Evolutionary conservation across 345 rosid species (phyloP).

Genomic region (Kernera saxatilis): DNA sequence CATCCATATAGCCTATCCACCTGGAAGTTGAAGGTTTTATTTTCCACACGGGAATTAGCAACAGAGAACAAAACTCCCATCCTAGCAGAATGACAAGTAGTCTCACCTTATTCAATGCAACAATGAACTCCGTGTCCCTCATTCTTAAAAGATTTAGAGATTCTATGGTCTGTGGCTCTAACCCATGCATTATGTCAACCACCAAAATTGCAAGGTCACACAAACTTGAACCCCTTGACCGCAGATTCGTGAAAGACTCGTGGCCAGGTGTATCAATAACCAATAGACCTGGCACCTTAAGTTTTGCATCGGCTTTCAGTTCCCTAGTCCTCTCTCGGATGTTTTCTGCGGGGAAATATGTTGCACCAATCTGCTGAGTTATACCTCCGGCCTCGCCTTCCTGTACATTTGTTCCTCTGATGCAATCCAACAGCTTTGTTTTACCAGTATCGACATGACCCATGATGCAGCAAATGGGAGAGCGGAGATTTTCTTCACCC

Average conservation of each 20-base stretch:
- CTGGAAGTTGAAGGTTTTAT: slow-evolving; percentile 36
- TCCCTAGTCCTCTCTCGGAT: slow-evolving; percentile 93
- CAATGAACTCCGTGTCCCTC: slow-evolving; percentile 85
- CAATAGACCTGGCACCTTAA: slow-evolving; percentile 91
- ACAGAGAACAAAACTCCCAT: background rate
- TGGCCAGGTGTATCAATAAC: slow-evolving; percentile 99
- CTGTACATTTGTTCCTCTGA: slow-evolving; percentile 95
- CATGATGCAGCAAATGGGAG: slow-evolving; percentile 96
- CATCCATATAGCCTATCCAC: slow-evolving; percentile 94
- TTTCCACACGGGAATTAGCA: background rate
- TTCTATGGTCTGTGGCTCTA: slow-evolving; percentile 90
- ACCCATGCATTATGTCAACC: slow-evolving; percentile 92
- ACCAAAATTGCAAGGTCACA: slow-evolving; percentile 97
- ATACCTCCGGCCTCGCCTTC: slow-evolving; percentile 99
- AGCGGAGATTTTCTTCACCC: slow-evolving; percentile 64
- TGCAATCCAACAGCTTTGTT: slow-evolving; percentile 92
- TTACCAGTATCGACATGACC: slow-evolving; percentile 99
- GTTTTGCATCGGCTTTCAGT: slow-evolving; percentile 83
- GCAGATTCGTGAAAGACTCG: slow-evolving; percentile 79
- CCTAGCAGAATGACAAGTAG: background rate
- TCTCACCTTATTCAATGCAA: slow-evolving; percentile 89
- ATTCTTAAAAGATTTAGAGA: slow-evolving; percentile 79
- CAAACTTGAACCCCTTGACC: slow-evolving; percentile 91
- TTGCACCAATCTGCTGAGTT: slow-evolving; percentile 98
- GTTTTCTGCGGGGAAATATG: slow-evolving; percentile 89